Percentiles rank a stretch among this genome's conserved stretches.
Conservation (phyloP, 768 basidiomycete species). For the Boletus eberwhitei region DNA sequence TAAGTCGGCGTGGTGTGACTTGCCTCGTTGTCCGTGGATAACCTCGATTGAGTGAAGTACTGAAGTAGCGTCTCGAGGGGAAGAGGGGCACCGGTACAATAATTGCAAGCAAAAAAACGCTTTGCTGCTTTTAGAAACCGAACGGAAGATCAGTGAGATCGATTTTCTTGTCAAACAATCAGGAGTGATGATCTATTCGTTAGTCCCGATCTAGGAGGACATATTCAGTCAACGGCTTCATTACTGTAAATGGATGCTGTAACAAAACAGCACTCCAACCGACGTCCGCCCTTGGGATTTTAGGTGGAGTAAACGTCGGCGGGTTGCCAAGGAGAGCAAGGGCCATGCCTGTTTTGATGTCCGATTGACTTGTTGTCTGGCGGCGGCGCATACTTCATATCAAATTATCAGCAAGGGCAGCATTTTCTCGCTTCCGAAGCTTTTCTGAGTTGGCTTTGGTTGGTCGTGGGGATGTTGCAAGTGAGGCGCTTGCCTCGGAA, state of each 20-base stretch:
- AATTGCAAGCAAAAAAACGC: not conserved
- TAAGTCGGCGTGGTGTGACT: constrained; percentile 22
- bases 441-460: not conserved
- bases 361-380: not conserved
- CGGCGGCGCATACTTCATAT: not conserved
- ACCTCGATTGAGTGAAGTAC: constrained; percentile 3
- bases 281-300: not conserved
- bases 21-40: constrained; percentile 16
- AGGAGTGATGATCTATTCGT: not conserved
- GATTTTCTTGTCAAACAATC: not conserved
- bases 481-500: not conserved
- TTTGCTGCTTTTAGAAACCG: not conserved
- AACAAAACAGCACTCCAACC: not conserved
- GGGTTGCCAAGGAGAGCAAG: not conserved
- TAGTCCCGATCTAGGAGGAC: not conserved
- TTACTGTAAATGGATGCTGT: not conserved
- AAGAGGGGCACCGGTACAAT: not conserved
- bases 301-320: not conserved
- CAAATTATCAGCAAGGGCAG: not conserved
- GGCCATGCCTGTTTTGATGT: not conserved
- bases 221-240: not conserved
- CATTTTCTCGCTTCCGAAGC: constrained; percentile 6
- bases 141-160: constrained; percentile 1
- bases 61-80: not conserved
- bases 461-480: not conserved